Conservation (phyloP, 2,329 filamentous ascomycete genomes). For the Paraconiothyrium brasiliense region DNA sequence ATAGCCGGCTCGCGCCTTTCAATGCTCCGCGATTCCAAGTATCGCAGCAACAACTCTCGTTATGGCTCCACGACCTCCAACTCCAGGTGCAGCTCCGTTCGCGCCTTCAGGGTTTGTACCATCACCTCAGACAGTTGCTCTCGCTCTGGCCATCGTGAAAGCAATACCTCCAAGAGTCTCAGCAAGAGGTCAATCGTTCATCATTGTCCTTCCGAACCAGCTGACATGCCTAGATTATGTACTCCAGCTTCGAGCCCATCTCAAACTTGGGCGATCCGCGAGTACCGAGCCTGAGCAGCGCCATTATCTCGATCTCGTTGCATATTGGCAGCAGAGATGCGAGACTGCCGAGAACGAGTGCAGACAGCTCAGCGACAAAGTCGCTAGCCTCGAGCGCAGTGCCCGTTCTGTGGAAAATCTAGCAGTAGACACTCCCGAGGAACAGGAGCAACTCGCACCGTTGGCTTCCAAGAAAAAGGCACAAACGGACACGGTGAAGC, state of each 20-base stretch:
- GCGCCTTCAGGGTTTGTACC: conserved; percentile 20
- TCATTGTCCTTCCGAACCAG: not conserved
- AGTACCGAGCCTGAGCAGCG: conserved; percentile 33
- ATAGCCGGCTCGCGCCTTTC: not conserved
- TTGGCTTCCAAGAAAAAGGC: conserved; percentile 34
- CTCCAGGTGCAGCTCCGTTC: not conserved
- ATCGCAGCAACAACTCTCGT: not conserved
- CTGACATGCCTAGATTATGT: conserved; percentile 40
- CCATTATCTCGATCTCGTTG: conserved; percentile 51
- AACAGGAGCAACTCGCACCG: conserved; percentile 1
- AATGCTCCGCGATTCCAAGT: not conserved
- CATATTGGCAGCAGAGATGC: conserved; percentile 50
- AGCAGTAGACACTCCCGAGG: not conserved
- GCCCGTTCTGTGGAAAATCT: conserved; percentile 29
- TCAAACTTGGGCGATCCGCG: conserved; percentile 33
- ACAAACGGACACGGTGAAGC: conserved; percentile 18
- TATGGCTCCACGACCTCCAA: conserved; percentile 19
- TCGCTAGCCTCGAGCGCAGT: conserved; percentile 39
- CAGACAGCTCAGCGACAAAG: conserved; percentile 30
- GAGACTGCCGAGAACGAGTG: conserved; percentile 34
- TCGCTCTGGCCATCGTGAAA: conserved; percentile 49
- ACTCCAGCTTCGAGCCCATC: conserved; percentile 46
- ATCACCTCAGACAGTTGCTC: conserved; percentile 39
- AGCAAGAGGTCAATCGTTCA: conserved; percentile 41
- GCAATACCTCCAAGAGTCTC: conserved; percentile 48